phyloP scores from a whole-genome alignment of 106 monocot species.

The Amphibolis antarctica region DNA sequence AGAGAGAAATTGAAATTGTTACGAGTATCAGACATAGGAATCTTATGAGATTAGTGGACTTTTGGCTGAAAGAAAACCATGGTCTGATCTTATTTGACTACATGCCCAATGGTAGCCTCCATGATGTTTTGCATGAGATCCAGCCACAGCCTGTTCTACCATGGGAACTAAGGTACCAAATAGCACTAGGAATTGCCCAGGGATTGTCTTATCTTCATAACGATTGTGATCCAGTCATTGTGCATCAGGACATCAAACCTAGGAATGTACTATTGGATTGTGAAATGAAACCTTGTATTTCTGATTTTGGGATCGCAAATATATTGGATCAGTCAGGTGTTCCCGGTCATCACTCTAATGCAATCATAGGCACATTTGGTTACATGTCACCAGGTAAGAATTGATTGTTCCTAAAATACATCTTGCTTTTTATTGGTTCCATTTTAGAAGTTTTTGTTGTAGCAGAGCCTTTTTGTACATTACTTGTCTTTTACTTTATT shows the following conservation, averaged over 20 bases:
- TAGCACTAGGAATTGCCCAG: slow-evolving; percentile 81
- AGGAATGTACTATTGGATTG: slow-evolving; percentile 75
- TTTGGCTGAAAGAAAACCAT: slow-evolving; percentile 40
- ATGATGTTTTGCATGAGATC: slow-evolving; percentile 67
- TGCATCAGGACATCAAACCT: slow-evolving; percentile 95
- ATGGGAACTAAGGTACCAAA: slow-evolving; percentile 45
- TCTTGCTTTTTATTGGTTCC: too few relatives aligned
- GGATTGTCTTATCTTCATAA: slow-evolving; percentile 75
- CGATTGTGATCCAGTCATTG: slow-evolving; percentile 67
- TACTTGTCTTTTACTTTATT: too few relatives aligned
- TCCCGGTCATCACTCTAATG: slow-evolving; percentile 26
- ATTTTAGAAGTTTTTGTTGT: too few relatives aligned
- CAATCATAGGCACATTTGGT: slow-evolving; percentile 63
- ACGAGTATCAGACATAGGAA: slow-evolving; percentile 69
- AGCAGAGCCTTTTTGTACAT: too few relatives aligned
- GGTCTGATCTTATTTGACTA: slow-evolving; percentile 69
- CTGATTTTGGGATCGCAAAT: slow-evolving; percentile 89
- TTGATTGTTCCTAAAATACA: too few relatives aligned
- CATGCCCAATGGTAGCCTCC: slow-evolving; percentile 85
- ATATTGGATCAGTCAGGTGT: slow-evolving; percentile 41
- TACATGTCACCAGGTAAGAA: slow-evolving; percentile 75
- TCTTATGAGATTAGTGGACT: slow-evolving; percentile 52
- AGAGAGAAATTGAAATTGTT: slow-evolving; percentile 58
- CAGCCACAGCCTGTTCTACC: slow-evolving; percentile 35
- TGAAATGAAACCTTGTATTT: slow-evolving; percentile 72